Evolutionary conservation across 108 stramenopile genomes (phyloP).

Genomic region (Phaeodactylum tricornutum): DNA sequence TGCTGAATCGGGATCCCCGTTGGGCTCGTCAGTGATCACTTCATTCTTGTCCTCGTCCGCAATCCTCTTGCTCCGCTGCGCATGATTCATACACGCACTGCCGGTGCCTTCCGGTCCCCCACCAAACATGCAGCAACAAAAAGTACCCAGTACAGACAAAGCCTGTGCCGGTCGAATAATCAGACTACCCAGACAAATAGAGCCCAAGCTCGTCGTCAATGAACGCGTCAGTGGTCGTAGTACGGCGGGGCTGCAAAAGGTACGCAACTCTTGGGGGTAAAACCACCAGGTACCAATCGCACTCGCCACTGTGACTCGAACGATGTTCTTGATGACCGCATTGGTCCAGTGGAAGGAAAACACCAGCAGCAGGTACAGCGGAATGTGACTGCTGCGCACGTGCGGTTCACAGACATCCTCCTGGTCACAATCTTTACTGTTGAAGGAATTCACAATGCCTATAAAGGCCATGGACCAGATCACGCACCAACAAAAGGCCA

Average conservation of each 20-base stretch:
- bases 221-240: constrained; percentile 36
- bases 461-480: constrained; percentile 57
- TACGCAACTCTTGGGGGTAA: constrained; percentile 17
- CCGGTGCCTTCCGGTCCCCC: background rate
- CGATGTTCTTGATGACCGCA: constrained; percentile 67
- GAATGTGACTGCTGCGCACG: constrained; percentile 4
- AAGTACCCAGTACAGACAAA: background rate
- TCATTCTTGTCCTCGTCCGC: background rate
- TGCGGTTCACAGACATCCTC: constrained; percentile 14
- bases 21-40: background rate
- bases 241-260: constrained; percentile 45
- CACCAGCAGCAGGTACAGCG: constrained; percentile 21
- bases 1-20: constrained; percentile 5
- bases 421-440: constrained; percentile 19
- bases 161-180: constrained; percentile 25
- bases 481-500: constrained; percentile 37
- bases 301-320: constrained; percentile 65
- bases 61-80: background rate
- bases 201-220: constrained; percentile 73
- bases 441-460: constrained; percentile 43
- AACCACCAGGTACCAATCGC: constrained; percentile 84
- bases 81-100: constrained; percentile 1
- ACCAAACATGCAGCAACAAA: constrained; percentile 2
- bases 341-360: constrained; percentile 62
- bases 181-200: constrained; percentile 67